Percentiles rank a stretch among this genome's conserved stretches.
Evolutionary conservation across 2,329 filamentous ascomycete species (phyloP).

Genomic region (Colletotrichum filicis): DNA sequence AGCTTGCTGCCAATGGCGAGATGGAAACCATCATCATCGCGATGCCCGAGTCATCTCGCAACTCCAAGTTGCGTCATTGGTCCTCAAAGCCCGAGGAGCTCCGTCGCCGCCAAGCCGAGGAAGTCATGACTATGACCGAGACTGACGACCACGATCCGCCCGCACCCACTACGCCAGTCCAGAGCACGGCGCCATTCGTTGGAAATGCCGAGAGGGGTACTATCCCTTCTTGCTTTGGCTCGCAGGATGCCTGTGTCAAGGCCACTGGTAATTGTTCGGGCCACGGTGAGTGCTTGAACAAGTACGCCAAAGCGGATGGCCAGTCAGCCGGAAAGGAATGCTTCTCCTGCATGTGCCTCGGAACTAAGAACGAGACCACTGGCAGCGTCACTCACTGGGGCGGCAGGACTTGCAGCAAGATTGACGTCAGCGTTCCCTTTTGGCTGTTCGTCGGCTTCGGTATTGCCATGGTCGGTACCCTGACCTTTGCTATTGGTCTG

Average conservation of each 20-base stretch:
- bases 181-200: constrained; percentile 45
- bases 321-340: constrained; percentile 63
- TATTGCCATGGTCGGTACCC: constrained; percentile 73
- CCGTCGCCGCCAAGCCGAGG: constrained; percentile 60
- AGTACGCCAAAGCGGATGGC: constrained; percentile 61
- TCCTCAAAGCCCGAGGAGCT: constrained; percentile 54
- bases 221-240: constrained; percentile 80
- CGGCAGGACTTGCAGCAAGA: constrained; percentile 88
- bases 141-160: constrained; percentile 38
- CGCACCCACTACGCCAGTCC: constrained; percentile 28
- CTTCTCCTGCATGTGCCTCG: constrained; percentile 81
- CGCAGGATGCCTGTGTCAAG: constrained; percentile 73
- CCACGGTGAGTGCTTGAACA: constrained; percentile 81
- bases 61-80: constrained; percentile 52
- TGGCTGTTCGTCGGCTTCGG: constrained; percentile 85
- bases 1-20: constrained; percentile 58
- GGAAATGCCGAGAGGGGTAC: constrained; percentile 49
- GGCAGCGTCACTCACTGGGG: constrained; percentile 81
- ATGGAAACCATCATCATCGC: constrained; percentile 68
- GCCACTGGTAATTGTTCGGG: constrained; percentile 83
- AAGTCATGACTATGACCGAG: constrained; percentile 55
- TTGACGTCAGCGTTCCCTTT: constrained; percentile 88
- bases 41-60: constrained; percentile 58
- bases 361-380: constrained; percentile 63
- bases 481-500: constrained; percentile 79